A percentile compares a stretch with the other conserved stretches of the same genome.
Evolutionary conservation across 176 grass and related monocot genomes (phyloP).

Genomic region (Chloris gayana): DNA sequence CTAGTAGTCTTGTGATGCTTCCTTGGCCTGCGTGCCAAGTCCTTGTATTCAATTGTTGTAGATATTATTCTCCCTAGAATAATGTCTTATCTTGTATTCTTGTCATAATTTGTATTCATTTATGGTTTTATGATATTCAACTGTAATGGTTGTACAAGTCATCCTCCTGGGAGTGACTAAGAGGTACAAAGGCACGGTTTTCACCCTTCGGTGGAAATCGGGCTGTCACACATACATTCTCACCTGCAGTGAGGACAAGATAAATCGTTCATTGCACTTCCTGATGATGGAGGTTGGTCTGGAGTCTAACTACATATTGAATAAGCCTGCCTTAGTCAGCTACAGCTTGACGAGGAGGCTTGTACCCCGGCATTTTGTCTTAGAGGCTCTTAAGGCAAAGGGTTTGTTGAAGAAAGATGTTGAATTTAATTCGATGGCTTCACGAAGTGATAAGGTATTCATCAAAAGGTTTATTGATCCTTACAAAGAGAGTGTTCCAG

Average conservation of each 20-base stretch:
- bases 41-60: too few relatives aligned
- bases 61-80: too few relatives aligned
- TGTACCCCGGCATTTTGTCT: constrained; percentile 37
- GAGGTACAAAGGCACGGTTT: too few relatives aligned
- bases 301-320: constrained; percentile 14
- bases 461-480: constrained; percentile 29
- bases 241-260: not conserved
- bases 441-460: not conserved
- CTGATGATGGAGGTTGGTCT: constrained; percentile 30
- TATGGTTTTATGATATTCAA: too few relatives aligned
- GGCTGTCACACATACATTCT: too few relatives aligned
- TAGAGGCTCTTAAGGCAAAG: constrained; percentile 52
- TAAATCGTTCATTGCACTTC: constrained; percentile 41
- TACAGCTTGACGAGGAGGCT: constrained; percentile 38
- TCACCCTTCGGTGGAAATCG: too few relatives aligned
- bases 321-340: constrained; percentile 10
- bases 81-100: too few relatives aligned
- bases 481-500: constrained; percentile 17
- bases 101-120: too few relatives aligned
- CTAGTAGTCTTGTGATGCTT: too few relatives aligned
- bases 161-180: too few relatives aligned
- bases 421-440: not conserved
- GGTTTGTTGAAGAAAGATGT: constrained; percentile 30
- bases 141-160: too few relatives aligned
- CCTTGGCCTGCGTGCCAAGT: too few relatives aligned